These are phyloP conservation scores for Setomelanomma holmii DNA, from an alignment of 2,329 filamentous ascomycete genomes.

Conservation along the genomic window DNA sequence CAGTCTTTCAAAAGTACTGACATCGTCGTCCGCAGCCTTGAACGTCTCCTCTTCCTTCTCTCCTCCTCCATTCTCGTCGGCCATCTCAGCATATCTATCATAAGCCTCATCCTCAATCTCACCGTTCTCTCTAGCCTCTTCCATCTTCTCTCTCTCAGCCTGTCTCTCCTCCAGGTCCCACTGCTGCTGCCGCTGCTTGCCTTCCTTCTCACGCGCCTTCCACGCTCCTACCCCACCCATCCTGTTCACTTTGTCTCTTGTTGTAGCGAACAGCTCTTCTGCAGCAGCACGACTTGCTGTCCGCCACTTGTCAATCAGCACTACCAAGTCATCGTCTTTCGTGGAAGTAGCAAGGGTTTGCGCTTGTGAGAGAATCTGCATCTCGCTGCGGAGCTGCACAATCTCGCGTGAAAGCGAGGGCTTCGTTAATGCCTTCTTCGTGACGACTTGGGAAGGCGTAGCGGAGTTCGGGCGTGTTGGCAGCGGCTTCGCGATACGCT, in stretches of 20 bases:
- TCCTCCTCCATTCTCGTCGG: conserved; percentile 49
- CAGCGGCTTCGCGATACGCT: conserved; percentile 19
- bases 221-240: conserved; percentile 69
- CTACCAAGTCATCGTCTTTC: conserved; percentile 63
- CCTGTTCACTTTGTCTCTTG: conserved; percentile 65
- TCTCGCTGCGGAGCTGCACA: conserved; percentile 45
- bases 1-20: too few species aligned
- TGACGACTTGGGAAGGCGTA: conserved; percentile 14
- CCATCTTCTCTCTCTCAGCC: conserved; percentile 53
- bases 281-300: conserved; percentile 67
- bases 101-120: conserved; percentile 56
- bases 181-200: conserved; percentile 44
- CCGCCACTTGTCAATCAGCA: conserved; percentile 67
- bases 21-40: conserved; percentile 48
- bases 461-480: conserved; percentile 14
- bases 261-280: conserved; percentile 69
- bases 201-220: conserved; percentile 50
- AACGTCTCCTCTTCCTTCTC: conserved; percentile 50
- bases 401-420: conserved; percentile 41
- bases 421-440: conserved; percentile 25
- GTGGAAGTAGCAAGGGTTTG: conserved; percentile 41
- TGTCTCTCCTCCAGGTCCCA: conserved; percentile 47
- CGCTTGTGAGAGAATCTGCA: conserved; percentile 53
- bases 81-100: conserved; percentile 52
- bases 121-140: conserved; percentile 47